phyloP scores from a whole-genome alignment of 306 rosid genomes.

The Betula pendula region DNA sequence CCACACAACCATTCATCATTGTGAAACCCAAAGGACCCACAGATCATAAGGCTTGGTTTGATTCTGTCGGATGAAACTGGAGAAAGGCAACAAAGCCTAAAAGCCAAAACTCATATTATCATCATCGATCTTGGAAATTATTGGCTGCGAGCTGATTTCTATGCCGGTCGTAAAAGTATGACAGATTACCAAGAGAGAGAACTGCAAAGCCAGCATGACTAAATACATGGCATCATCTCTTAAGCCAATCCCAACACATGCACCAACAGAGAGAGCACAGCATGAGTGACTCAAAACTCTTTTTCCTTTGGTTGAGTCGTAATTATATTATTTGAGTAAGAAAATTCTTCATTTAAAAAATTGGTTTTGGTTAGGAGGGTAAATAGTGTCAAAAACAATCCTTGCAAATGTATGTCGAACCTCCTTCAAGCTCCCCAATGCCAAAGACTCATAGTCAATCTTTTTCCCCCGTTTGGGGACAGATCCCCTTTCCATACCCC shows the following conservation, averaged over 20 bases:
- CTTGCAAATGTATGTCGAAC: slow-evolving; percentile 40
- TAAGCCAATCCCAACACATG: background rate
- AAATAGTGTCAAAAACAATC: slow-evolving; percentile 36
- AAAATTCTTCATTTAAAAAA: background rate
- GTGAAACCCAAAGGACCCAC: too few species aligned
- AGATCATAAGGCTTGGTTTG: too few species aligned
- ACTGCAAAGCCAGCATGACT: too few species aligned
- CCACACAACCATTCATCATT: too few species aligned
- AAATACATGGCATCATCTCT: background rate
- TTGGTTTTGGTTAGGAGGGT: slow-evolving; percentile 24
- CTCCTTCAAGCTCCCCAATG: slow-evolving; percentile 36
- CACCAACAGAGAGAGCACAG: background rate
- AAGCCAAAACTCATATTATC: too few species aligned
- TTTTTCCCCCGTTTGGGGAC: slow-evolving; percentile 28
- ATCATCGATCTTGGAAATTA: background rate
- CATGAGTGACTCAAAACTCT: background rate
- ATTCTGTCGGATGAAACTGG: too few species aligned
- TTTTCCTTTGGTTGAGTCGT: background rate
- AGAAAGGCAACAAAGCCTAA: too few species aligned
- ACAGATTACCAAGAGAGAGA: too few species aligned
- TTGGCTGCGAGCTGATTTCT: background rate
- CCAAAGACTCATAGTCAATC: slow-evolving; percentile 31
- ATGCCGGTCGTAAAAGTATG: background rate
- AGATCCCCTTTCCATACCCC: slow-evolving; percentile 23
- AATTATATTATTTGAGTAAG: background rate